Base-by-base conservation (phyloP, 768 basidiomycete species). In the Pleurotus sapidus region DNA sequence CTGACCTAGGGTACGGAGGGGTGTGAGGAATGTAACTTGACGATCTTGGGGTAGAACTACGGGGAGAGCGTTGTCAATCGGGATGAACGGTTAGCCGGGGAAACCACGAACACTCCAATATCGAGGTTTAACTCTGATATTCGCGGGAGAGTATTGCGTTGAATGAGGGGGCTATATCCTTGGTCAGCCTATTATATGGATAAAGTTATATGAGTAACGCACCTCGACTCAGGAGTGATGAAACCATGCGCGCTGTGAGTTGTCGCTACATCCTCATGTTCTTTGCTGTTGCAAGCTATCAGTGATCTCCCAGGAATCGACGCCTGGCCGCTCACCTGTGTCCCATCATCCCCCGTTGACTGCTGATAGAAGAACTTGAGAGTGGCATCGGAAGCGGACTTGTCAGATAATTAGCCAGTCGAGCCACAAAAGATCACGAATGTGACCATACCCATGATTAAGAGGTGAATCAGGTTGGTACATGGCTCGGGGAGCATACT, bases 161-260 rank as follows among this genome's bases (percentile, higher is more conserved):
- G 68, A 23, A 69, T 65, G 43, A 67, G 57, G 5, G 64, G 63
- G 49, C 66, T 67, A 42, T 14, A 46, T 8, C 46, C 14, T 38
- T 43, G 42, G 3, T 45, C 20, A 53, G 15, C n/a, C 34, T 54
- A 30, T 65, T 47, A 46, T 54, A 37, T 48, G 30, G 48, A 43
- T 47, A 40, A 48, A 50, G 46, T 34, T 9, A 46, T 11, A 12
- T 2, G 24, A 20, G 49, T 25, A 47, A 56, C 65, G 60, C 27
- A 76, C 80, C 79, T 81, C 42, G 78, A 77, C 60, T 78, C 77
- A 42, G 80, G 80, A 3, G 80, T 81, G 54, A 74, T 63, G 55
- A 70, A 74, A 63, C 77, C 77, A 45, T 72, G 74, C 38, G 68
- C 46, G 56, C 58, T 9, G 61, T 58, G 40, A 55, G 64, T 24